Percentiles rank a stretch among this genome's conserved stretches.
phyloP scores from a whole-genome alignment of 306 rosid genomes.

The Corylus avellana region DNA sequence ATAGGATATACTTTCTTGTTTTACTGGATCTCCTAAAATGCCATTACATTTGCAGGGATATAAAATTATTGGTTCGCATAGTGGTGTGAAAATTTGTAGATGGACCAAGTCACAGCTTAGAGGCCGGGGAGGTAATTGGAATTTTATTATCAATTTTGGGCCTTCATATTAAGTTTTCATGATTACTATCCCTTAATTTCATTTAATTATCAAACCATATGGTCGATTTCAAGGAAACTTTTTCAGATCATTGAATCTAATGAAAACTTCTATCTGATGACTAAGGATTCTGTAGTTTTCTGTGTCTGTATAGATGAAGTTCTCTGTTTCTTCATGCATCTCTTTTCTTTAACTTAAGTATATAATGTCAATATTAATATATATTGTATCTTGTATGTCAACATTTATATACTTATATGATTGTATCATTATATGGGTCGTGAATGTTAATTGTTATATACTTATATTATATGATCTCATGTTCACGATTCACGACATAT shows the following conservation, averaged over 20 bases:
- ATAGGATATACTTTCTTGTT: background rate
- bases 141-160: background rate
- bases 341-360: background rate
- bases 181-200: background rate
- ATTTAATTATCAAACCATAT: background rate
- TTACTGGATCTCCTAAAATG: constrained; percentile 24
- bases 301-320: background rate
- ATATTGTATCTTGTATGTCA: no score
- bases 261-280: background rate
- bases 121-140: constrained; percentile 83
- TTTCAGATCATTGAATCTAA: background rate
- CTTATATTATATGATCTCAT: no score
- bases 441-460: no score
- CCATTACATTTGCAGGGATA: constrained; percentile 68
- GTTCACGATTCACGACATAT: no score
- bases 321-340: background rate
- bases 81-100: constrained; percentile 90
- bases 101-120: constrained; percentile 99
- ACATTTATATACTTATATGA: no score
- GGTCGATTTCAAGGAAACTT: background rate
- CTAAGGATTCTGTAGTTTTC: background rate
- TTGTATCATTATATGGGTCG: no score
- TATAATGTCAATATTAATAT: no score
- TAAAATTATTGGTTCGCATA: constrained; percentile 87
- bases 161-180: background rate